Percentiles rank a stretch among this genome's conserved stretches.
These are phyloP conservation scores for Echium plantagineum DNA, from an alignment of 257 asterid genomes.

Conservation along the genomic window DNA sequence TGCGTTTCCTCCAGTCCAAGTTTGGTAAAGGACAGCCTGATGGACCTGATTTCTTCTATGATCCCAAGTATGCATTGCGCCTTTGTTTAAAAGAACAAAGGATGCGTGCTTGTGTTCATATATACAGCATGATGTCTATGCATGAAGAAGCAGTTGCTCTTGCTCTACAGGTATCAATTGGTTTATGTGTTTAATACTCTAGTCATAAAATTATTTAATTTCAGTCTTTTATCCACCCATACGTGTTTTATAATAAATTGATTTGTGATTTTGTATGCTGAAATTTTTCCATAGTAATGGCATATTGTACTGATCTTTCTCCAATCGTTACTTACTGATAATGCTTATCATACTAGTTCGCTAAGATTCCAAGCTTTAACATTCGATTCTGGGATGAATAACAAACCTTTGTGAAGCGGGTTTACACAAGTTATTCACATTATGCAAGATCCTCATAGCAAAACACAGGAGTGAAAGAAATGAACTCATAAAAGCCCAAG, in stretches of 20 bases:
- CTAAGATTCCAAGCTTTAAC: too few species aligned
- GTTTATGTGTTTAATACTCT: slow-evolving; percentile 5
- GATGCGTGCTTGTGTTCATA: slow-evolving; percentile 97
- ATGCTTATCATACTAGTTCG: too few species aligned
- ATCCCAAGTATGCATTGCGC: slow-evolving; percentile 96
- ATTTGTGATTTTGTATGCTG: not conserved
- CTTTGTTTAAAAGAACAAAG: slow-evolving; percentile 80
- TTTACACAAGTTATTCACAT: too few species aligned
- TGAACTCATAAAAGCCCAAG: too few species aligned
- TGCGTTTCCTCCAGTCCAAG: slow-evolving; percentile 92
- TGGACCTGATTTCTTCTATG: slow-evolving; percentile 79
- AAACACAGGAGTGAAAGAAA: too few species aligned
- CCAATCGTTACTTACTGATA: too few species aligned
- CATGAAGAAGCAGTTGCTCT: slow-evolving; percentile 99
- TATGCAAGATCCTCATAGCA: too few species aligned
- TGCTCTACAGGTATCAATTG: slow-evolving; percentile 65
- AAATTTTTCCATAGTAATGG: not conserved
- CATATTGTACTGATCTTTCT: not conserved
- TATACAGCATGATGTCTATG: slow-evolving; percentile 99
- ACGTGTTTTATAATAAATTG: too few species aligned
- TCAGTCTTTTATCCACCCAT: not conserved
- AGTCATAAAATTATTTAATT: not conserved
- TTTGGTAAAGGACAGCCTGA: slow-evolving; percentile 71
- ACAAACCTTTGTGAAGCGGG: too few species aligned
- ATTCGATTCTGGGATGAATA: too few species aligned